Evolutionary conservation across 2,329 filamentous ascomycete genomes (phyloP).

Genomic region (Polytolypa hystricis): DNA sequence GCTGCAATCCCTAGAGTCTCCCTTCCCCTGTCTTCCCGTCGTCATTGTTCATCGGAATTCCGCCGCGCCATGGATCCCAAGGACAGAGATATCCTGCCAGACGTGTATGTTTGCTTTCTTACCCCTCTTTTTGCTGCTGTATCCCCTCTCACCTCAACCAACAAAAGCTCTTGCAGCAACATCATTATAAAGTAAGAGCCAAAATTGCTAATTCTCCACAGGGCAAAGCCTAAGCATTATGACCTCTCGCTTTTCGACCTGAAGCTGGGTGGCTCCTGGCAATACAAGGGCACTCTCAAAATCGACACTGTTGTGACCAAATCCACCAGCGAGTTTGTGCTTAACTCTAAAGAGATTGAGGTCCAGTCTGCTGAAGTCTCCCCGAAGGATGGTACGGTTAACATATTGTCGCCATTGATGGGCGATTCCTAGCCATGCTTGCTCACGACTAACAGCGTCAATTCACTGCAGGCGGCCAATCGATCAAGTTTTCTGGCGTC

Average conservation of each 20-base stretch:
- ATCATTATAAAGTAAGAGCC: not conserved
- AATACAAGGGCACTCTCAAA: slow-evolving; percentile 73
- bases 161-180: not conserved
- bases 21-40: slow-evolving; percentile 13
- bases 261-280: slow-evolving; percentile 60
- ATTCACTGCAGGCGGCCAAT: slow-evolving; percentile 6
- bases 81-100: slow-evolving; percentile 37
- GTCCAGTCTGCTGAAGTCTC: slow-evolving; percentile 48
- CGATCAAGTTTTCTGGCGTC: slow-evolving; percentile 51
- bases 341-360: slow-evolving; percentile 80
- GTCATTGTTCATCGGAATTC: slow-evolving; percentile 32
- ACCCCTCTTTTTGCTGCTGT: slow-evolving; percentile 2
- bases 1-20: slow-evolving; percentile 12
- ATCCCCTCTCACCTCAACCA: not conserved
- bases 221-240: slow-evolving; percentile 79
- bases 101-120: slow-evolving; percentile 24
- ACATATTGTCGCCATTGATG: slow-evolving; percentile 2
- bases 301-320: slow-evolving; percentile 66
- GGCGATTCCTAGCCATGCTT: no score
- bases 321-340: slow-evolving; percentile 61
- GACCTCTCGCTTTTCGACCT: slow-evolving; percentile 69
- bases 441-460: no score
- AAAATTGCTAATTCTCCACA: slow-evolving; percentile 18
- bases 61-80: slow-evolving; percentile 31
- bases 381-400: slow-evolving; percentile 22